Evolutionary conservation across 192 early-diverging fungal species (phyloP).

Genomic region (Coemansia sp.): DNA sequence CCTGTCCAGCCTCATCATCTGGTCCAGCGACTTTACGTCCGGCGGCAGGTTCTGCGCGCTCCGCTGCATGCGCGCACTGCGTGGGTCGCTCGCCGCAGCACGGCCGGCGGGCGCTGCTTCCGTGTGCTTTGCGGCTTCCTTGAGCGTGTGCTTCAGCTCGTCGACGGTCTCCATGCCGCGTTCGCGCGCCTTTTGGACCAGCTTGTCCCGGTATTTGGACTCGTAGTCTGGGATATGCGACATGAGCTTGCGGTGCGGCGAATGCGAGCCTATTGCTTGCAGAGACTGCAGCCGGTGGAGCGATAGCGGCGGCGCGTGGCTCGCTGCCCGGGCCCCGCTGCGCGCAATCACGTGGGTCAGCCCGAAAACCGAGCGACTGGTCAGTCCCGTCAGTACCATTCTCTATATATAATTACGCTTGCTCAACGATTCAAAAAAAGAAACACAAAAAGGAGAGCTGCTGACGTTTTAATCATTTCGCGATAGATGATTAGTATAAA

Average conservation of each 20-base stretch:
- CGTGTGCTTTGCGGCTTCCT: no score
- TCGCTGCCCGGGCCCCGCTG: conserved; percentile 16
- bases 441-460: no score
- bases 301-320: conserved; percentile 29
- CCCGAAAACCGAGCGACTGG: not conserved
- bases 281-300: conserved; percentile 12
- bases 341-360: not conserved
- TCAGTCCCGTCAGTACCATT: not conserved
- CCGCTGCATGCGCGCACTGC: no score
- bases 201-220: conserved; percentile 66
- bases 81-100: no score
- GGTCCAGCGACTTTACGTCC: conserved; percentile 51
- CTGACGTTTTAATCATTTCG: no score
- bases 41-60: conserved; percentile 25
- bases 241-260: conserved; percentile 29
- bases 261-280: not conserved
- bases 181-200: conserved; percentile 56
- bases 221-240: conserved; percentile 55
- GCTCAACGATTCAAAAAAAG: no score
- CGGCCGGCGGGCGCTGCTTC: no score
- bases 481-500: no score
- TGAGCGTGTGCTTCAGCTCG: conserved; percentile 16
- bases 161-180: conserved; percentile 36
- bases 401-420: not conserved
- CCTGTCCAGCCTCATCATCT: conserved; percentile 57